Percentiles rank a stretch among this genome's conserved stretches.
These are phyloP conservation scores for Pythium rhizo-oryzae DNA, from an alignment of 352 stramenopile species.

Conservation along the genomic window DNA sequence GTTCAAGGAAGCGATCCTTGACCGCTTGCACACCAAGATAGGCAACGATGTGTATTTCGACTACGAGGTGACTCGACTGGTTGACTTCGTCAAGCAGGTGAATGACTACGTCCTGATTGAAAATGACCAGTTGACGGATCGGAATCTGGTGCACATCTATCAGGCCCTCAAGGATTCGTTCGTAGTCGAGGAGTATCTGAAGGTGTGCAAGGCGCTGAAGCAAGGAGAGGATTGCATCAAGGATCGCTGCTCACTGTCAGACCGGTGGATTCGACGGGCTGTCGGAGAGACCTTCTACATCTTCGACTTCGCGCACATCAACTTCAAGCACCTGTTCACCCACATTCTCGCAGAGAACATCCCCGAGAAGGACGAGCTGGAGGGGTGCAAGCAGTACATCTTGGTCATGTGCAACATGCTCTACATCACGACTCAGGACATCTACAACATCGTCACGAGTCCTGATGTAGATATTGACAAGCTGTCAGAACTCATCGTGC, in stretches of 20 bases:
- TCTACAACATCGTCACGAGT: conserved; percentile 5
- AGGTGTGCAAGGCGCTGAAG: conserved; percentile 4
- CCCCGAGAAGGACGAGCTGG: conserved; percentile 6
- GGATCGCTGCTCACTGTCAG: conserved; percentile 1
- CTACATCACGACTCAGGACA: conserved; percentile 9
- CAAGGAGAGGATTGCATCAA: conserved; percentile 6
- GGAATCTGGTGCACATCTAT: conserved; percentile 2
- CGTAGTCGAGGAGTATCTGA: conserved; percentile 5
- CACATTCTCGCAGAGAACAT: conserved; percentile 12
- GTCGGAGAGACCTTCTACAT: conserved; percentile 1
- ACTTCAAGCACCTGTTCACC: conserved; percentile 10
- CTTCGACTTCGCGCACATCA: conserved; percentile 9
- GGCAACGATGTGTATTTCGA: conserved; percentile 2
- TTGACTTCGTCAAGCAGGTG: conserved; percentile 10
- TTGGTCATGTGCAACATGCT: conserved; percentile 12
- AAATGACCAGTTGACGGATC: not conserved
- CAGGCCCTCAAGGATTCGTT: conserved; percentile 10
- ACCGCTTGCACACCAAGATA: conserved; percentile 4
- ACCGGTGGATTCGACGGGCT: not conserved
- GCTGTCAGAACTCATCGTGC: conserved; percentile 4
- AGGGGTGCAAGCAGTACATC: conserved; percentile 10
- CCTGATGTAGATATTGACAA: conserved; percentile 12
- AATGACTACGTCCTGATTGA: not conserved
- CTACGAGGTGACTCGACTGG: not conserved
- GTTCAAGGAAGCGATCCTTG: conserved; percentile 8